These are phyloP conservation scores for Pseudocercospora fijiensis DNA, from an alignment of 2,329 filamentous ascomycete species.

Conservation along the genomic window DNA sequence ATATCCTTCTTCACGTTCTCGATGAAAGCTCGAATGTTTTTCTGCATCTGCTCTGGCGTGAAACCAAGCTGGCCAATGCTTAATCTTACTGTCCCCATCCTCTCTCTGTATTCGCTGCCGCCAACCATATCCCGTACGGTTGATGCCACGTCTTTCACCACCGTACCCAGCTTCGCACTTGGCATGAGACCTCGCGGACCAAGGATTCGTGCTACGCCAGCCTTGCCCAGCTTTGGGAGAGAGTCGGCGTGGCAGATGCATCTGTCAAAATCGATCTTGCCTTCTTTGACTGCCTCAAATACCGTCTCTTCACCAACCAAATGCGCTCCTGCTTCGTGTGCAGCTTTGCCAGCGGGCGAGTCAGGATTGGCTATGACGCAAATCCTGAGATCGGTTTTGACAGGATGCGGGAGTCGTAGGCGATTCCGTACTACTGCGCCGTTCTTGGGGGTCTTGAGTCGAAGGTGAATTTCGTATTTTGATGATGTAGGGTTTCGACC, in stretches of 20 bases:
- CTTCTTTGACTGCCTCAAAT: slow-evolving; percentile 74
- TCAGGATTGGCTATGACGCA: slow-evolving; percentile 88
- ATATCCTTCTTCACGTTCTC: slow-evolving; percentile 77
- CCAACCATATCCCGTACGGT: slow-evolving; percentile 80
- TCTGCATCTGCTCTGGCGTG: slow-evolving; percentile 79
- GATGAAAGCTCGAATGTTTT: slow-evolving; percentile 79
- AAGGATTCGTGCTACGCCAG: slow-evolving; percentile 74
- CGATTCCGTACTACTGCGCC: slow-evolving; percentile 84
- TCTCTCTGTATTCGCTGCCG: slow-evolving; percentile 82
- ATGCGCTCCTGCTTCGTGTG: slow-evolving; percentile 73
- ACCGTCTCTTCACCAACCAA: slow-evolving; percentile 83
- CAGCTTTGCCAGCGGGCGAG: slow-evolving; percentile 70
- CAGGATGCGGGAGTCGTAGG: slow-evolving; percentile 82
- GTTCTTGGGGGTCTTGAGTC: slow-evolving; percentile 78
- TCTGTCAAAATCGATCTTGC: slow-evolving; percentile 81
- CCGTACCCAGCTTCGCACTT: slow-evolving; percentile 79
- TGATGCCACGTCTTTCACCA: slow-evolving; percentile 75
- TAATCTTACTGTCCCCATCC: slow-evolving; percentile 78
- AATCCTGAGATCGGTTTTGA: slow-evolving; percentile 83
- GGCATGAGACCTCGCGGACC: slow-evolving; percentile 94
- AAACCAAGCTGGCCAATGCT: slow-evolving; percentile 89
- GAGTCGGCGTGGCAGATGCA: slow-evolving; percentile 82
- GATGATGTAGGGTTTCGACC: slow-evolving; percentile 68
- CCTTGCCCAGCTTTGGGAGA: slow-evolving; percentile 75
- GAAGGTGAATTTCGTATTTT: slow-evolving; percentile 89